Evolutionary conservation across 768 basidiomycete species (phyloP), one percentile per base, ranked within the genome.

Genomic region (Phlebiopsis flavidoalba): DNA sequence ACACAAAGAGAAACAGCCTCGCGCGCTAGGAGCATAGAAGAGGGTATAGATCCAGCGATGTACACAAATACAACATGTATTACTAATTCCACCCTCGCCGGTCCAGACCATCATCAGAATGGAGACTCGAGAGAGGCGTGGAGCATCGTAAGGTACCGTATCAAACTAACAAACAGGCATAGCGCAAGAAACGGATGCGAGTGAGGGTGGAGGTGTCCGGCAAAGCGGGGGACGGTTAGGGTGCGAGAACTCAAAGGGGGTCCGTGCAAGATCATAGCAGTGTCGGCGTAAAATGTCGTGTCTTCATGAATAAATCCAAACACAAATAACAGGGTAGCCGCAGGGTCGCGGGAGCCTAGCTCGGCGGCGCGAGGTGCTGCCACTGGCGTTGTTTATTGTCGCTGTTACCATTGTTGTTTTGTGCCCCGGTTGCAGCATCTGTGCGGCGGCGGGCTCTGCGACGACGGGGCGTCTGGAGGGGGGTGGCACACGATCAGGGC

Each of bases 391-490:
- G 11, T 19, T n/a, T 26, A 21, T 3, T 49, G 19, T 12, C 48
- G 24, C 19, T 49, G 19, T 19, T 26, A 31, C 26, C 26, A 31
- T 31, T 31, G 48, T 17, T 48, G 14, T 24, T 45, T 48, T 58
- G 46, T 3, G 14, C 48, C 26, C 31, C 8, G 3, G 46, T 8
- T 3, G 24, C 26, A 19, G 43, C 48, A 24, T 58, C 35, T 8
- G 57, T 43, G 49, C 58, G 59, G 26, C 58, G 59, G 26, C 62
- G 64, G 3, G 50, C 37, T 8, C 64, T 24, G 24, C 64, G 58
- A 15, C 64, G 58, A 11, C 64, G 57, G n/a, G n/a, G 21, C 64
- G 58, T 14, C 64, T 65, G 55, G 35, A 31, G 26, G 55, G 35
- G 6, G 26, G 54, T 21, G 17, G 24, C 49, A 43, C 8, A 12